Base-by-base conservation (phyloP, 257 asterid species). In the Salvia miltiorrhiza region DNA sequence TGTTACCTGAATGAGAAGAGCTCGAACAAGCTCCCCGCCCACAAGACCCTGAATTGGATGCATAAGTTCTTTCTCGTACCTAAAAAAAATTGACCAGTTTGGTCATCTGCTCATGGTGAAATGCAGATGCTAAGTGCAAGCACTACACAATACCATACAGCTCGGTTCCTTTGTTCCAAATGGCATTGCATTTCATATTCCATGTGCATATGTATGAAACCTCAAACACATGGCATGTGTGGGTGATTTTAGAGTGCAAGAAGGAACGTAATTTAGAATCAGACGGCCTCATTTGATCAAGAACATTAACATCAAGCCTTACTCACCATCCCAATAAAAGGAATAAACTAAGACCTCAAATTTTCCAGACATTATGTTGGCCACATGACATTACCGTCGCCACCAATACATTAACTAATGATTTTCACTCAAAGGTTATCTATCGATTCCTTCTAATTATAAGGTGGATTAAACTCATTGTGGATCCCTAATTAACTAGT, bases 31-130 rank as follows among this genome's bases (percentile, higher is more conserved):
- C 83, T 94, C 97, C 73, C 99, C 99, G 9, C 95, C 89, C 56
- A 94, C 80, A 79, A 94, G 92, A 77, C 90, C 89, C 82, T 86
- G 90, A 74, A 94, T 89, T 60, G 99, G 99, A 87, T 91, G 97
- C 87, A 77, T 80, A 72, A 94, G 80, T 78, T 94, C 99, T 81
- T 91, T 91, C 75, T 94, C 99, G 20, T 91, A 87, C 87, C 99
- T 94, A 52, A 74, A 53, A n/a, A 30, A 2, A 3, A 41, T 35
- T 49, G 21, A 44, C 63, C 39, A 63, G 49, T 49, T 65, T 16
- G 24, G 32, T 68, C 71, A 58, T 40, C 70, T 37, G 23, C 54
- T 49, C 57, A 62, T 12, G 52, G 41, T 76, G 66, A 60, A 74
- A 67, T 30, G 39, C 10, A 24, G 62, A 52, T 59, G 59, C 33